Conservation (phyloP, 345 rosid species). For the Lepidium didymum region DNA sequence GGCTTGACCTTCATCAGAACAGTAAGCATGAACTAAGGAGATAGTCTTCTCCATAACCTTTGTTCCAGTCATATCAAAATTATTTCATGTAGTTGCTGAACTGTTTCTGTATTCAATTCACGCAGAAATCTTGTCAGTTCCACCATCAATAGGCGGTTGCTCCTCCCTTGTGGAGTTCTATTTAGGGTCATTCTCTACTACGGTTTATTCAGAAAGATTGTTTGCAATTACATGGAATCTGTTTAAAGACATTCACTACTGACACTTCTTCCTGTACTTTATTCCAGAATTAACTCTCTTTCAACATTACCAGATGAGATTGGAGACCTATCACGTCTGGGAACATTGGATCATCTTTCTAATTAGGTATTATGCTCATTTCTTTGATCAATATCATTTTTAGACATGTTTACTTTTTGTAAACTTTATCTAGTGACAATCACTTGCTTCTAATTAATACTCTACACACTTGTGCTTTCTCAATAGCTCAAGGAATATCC, state of each 20-base stretch:
- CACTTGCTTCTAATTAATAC: not conserved
- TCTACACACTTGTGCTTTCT: conserved; percentile 3
- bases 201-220: conserved; percentile 3
- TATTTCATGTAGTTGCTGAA: not conserved
- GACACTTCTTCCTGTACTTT: conserved; percentile 17
- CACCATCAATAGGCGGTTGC: conserved; percentile 72
- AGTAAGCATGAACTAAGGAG: conserved; percentile 41
- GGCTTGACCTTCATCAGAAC: conserved; percentile 92
- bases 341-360: conserved; percentile 82
- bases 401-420: not conserved
- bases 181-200: conserved; percentile 61
- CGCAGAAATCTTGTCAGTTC: conserved; percentile 61
- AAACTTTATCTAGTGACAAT: conserved; percentile 1
- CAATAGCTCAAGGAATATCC: conserved; percentile 78
- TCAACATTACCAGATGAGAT: conserved; percentile 62
- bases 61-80: not conserved
- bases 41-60: not conserved
- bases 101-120: not conserved
- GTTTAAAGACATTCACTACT: conserved; percentile 1
- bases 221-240: not conserved
- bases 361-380: conserved; percentile 54
- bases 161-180: conserved; percentile 71
- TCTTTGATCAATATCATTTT: not conserved
- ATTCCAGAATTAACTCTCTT: conserved; percentile 60
- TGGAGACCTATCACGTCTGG: conserved; percentile 58